Percentiles rank a stretch among this genome's conserved stretches.
Conservation (phyloP, 805 yeast genomes). For the Barnettozyma wickerhamii region DNA sequence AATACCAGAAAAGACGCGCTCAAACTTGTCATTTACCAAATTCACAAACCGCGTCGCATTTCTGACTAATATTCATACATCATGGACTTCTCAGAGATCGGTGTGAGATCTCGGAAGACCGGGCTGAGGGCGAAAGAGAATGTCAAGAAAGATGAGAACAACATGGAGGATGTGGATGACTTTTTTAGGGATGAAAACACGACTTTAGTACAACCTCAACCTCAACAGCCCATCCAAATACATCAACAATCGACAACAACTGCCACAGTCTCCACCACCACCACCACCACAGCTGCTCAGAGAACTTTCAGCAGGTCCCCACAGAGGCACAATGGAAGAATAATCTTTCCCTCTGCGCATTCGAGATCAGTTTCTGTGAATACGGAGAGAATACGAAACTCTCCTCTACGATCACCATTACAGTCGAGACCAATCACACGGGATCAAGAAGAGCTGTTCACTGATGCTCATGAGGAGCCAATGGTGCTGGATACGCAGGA, state of each 20-base stretch:
- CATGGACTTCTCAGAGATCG: constrained; percentile 45
- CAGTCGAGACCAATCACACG: constrained; percentile 15
- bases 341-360: constrained; percentile 11
- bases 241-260: not conserved
- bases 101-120: constrained; percentile 61
- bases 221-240: not conserved
- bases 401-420: constrained; percentile 17
- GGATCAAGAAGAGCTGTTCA: constrained; percentile 19
- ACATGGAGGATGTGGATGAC: constrained; percentile 67
- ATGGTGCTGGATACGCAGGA: constrained; percentile 10
- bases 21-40: too few relatives aligned
- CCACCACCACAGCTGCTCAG: not conserved
- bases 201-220: constrained; percentile 4
- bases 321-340: constrained; percentile 10
- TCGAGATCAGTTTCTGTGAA: constrained; percentile 12
- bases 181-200: constrained; percentile 54
- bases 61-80: not conserved
- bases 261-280: not conserved
- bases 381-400: constrained; percentile 1
- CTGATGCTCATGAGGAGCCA: constrained; percentile 22
- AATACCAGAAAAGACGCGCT: too few relatives aligned
- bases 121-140: constrained; percentile 47
- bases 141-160: constrained; percentile 50
- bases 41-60: not conserved
- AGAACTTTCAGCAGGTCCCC: constrained; percentile 4